Conservation (phyloP, 352 stramenopile genomes). For the Globisporangium spiculum region DNA sequence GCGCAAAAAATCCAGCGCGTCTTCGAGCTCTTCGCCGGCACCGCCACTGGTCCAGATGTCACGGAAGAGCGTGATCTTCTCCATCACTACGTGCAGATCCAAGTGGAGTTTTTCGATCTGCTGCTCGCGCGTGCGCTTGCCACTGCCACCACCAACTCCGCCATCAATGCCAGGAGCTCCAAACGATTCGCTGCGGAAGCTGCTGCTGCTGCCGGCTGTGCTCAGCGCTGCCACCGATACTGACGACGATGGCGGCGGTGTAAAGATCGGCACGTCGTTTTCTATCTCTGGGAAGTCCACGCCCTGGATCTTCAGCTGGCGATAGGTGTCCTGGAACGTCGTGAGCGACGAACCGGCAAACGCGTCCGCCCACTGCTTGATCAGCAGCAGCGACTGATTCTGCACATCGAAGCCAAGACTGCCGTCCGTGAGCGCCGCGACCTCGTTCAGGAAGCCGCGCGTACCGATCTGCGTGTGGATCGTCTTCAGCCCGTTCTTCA, state of each 20-base stretch:
- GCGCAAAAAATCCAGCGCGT: slow-evolving; percentile 76
- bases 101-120: slow-evolving; percentile 69
- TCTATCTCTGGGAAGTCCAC: slow-evolving; percentile 65
- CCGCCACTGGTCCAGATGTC: slow-evolving; percentile 33
- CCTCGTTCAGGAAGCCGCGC: slow-evolving; percentile 61
- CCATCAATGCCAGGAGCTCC: neutral
- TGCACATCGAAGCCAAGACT: slow-evolving; percentile 71
- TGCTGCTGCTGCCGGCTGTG: slow-evolving; percentile 16
- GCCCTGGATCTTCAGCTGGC: slow-evolving; percentile 73
- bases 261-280: slow-evolving; percentile 73
- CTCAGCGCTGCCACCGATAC: slow-evolving; percentile 5
- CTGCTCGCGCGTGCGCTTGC: slow-evolving; percentile 41
- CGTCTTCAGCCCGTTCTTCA: slow-evolving; percentile 71
- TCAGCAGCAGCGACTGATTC: slow-evolving; percentile 68
- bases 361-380: slow-evolving; percentile 80
- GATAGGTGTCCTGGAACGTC: slow-evolving; percentile 74
- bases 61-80: slow-evolving; percentile 63
- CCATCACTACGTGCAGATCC: slow-evolving; percentile 63
- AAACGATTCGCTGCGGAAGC: slow-evolving; percentile 3
- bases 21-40: slow-evolving; percentile 48
- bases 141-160: neutral
- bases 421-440: slow-evolving; percentile 66
- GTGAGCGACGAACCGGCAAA: slow-evolving; percentile 48
- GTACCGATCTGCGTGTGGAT: slow-evolving; percentile 58
- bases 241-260: slow-evolving; percentile 42